Percentiles rank a stretch among this genome's conserved stretches.
phyloP scores from a whole-genome alignment of 495 filamentous ascomycete genomes.

The Neurospora hispaniola region DNA sequence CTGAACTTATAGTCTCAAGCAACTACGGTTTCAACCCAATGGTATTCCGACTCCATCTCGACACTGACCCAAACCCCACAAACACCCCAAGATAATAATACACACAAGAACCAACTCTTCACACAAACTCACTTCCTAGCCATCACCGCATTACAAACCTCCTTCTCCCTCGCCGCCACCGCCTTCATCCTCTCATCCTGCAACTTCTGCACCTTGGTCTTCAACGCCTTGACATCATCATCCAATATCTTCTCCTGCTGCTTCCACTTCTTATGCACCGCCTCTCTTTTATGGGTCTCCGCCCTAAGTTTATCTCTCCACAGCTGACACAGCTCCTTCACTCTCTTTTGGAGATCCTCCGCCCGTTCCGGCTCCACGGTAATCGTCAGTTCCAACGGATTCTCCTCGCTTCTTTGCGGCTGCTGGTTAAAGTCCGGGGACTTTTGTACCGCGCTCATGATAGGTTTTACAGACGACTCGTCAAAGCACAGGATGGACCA shows the following conservation, averaged over 20 bases:
- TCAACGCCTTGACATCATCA: constrained; percentile 59
- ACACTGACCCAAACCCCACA: background rate
- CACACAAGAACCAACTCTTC: no score
- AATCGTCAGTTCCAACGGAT: constrained; percentile 60
- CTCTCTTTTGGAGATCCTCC: constrained; percentile 51
- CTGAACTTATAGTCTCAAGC: background rate
- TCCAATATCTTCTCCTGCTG: constrained; percentile 46
- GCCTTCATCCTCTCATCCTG: constrained; percentile 58
- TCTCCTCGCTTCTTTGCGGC: constrained; percentile 58
- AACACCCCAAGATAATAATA: background rate
- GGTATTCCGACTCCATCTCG: background rate
- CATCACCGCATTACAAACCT: constrained; percentile 38
- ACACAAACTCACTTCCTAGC: constrained; percentile 10
- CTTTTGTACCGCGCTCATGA: constrained; percentile 57
- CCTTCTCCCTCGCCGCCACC: constrained; percentile 59
- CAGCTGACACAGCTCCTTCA: constrained; percentile 44
- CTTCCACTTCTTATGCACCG: constrained; percentile 56
- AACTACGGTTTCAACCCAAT: background rate
- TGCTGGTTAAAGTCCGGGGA: constrained; percentile 57
- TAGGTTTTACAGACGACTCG: constrained; percentile 55
- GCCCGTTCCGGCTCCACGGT: constrained; percentile 51
- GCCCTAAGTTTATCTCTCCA: constrained; percentile 50
- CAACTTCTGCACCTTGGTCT: constrained; percentile 62
- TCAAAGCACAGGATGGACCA: constrained; percentile 51
- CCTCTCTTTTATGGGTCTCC: constrained; percentile 43